Percentiles rank a stretch among this genome's conserved stretches.
These are phyloP conservation scores for Saccharomyces cerevisiae DNA, from an alignment of 805 yeast genomes.

Conservation along the genomic window DNA sequence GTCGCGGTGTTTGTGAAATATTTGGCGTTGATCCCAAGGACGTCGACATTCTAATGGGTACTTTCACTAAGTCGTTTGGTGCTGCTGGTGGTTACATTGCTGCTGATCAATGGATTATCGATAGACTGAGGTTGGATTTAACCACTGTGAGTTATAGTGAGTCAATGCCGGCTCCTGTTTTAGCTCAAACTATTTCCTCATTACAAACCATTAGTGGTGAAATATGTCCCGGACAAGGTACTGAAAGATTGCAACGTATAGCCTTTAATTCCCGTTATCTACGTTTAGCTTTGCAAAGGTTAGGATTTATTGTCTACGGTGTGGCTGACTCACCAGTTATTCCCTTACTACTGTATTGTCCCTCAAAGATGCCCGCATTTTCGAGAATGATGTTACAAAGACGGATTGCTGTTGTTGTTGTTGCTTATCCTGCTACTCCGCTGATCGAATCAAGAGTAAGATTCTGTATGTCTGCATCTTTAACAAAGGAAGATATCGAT, in stretches of 20 bases:
- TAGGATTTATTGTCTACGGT: conserved; percentile 92
- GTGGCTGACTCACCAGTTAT: conserved; percentile 95
- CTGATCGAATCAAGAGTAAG: conserved; percentile 83
- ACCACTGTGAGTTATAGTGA: conserved; percentile 75
- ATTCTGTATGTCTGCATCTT: conserved; percentile 83
- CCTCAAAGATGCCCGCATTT: conserved; percentile 90
- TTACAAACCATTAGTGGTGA: conserved; percentile 73
- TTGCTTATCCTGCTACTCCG: conserved; percentile 97
- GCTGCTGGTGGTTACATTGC: conserved; percentile 98
- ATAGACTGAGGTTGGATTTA: conserved; percentile 63
- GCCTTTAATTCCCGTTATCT: conserved; percentile 94
- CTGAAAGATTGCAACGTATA: conserved; percentile 81
- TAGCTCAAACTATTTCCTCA: conserved; percentile 79
- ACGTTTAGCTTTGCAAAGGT: conserved; percentile 78
- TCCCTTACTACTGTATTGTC: conserved; percentile 79
- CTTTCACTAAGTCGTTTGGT: conserved; percentile 94
- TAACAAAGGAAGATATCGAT: conserved; percentile 92
- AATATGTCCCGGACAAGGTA: conserved; percentile 85
- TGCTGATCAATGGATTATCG: conserved; percentile 60
- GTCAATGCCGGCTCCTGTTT: conserved; percentile 82
- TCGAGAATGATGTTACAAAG: conserved; percentile 71
- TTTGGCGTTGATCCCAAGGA: conserved; percentile 69
- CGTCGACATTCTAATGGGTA: conserved; percentile 92
- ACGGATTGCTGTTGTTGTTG: conserved; percentile 89
- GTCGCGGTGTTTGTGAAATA: conserved; percentile 93